phyloP scores from a whole-genome alignment of 495 filamentous ascomycete genomes.

The Penicillium pancosmium region DNA sequence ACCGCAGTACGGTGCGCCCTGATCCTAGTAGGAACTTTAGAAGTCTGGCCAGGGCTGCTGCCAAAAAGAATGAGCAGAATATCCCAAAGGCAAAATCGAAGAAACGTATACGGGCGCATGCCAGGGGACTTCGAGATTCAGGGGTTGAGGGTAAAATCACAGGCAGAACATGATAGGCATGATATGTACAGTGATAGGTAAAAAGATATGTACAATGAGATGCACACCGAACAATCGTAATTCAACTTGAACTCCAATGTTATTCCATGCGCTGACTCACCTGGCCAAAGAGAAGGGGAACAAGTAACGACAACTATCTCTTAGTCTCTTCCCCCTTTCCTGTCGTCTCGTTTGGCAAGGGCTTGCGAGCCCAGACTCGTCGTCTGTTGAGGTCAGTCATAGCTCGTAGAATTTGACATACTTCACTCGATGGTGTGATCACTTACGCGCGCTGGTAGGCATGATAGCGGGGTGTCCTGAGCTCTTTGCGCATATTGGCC shows the following conservation, averaged over 20 bases:
- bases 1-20: not conserved
- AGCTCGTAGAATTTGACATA: no score
- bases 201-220: no score
- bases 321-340: not conserved
- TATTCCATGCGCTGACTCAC: not conserved
- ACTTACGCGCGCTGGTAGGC: conserved; percentile 21
- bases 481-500: conserved; percentile 22
- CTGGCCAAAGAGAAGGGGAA: not conserved
- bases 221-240: not conserved
- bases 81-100: not conserved
- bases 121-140: not conserved
- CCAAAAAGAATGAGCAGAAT: not conserved
- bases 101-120: not conserved
- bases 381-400: conserved; percentile 9
- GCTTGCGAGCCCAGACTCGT: conserved; percentile 28
- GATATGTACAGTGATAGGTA: not conserved
- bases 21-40: not conserved
- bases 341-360: conserved; percentile 5
- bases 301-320: not conserved
- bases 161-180: not conserved
- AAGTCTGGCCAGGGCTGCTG: not conserved
- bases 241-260: not conserved
- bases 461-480: conserved; percentile 25
- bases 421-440: not conserved
- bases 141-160: no score